Base-by-base conservation (phyloP, 345 rosid species). In the Hibiscus trionum region DNA sequence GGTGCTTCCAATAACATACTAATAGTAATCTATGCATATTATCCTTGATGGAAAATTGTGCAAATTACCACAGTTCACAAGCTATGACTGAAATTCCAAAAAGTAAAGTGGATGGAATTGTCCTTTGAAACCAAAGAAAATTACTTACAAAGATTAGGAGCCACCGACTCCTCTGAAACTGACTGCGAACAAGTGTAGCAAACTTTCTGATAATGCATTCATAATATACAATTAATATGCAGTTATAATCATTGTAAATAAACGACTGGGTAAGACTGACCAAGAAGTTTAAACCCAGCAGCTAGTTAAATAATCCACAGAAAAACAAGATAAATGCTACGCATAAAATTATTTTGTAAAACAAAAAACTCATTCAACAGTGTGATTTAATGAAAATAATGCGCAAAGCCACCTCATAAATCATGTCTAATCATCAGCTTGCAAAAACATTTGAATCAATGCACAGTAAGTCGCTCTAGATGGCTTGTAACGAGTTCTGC, bases 141-240 rank as follows among this genome's bases (percentile, higher is more conserved):
- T 62, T 73, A 85, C 96, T 88, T 84, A 91, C 96, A 88, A 68
- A 87, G 90, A 79, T 93, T 93, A 24, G 94, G 94, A 79, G 87
- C 79, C 56, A 86, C 80, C 39, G 82, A 86, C 72, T 88, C 94
- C 72, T 91, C 96, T 11, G 82, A 81, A 81, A 86, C 80, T 50
- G 89, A 81, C 57, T 75, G 88, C 11, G 90, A 86, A 80, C 98
- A 93, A 47, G 86, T 82, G 66, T 77, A 83, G 82, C 98, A 93
- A 29, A 82, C 83, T 83, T 93, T 93, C 97, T 93, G 92, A 72
- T 57, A 80, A 77, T 39, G 21, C 73, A 78, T 71, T 1, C 24
- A 72, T 66, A 68, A 73, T 76, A 64, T 62, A 44, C 76, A 73
- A 74, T 33, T 31, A 78, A 76, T 64, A 65, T 64, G 61, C 46